A percentile compares a stretch with the other conserved stretches of the same genome.
Conservation (phyloP, 768 basidiomycete genomes). For the Favolaschia claudopus region DNA sequence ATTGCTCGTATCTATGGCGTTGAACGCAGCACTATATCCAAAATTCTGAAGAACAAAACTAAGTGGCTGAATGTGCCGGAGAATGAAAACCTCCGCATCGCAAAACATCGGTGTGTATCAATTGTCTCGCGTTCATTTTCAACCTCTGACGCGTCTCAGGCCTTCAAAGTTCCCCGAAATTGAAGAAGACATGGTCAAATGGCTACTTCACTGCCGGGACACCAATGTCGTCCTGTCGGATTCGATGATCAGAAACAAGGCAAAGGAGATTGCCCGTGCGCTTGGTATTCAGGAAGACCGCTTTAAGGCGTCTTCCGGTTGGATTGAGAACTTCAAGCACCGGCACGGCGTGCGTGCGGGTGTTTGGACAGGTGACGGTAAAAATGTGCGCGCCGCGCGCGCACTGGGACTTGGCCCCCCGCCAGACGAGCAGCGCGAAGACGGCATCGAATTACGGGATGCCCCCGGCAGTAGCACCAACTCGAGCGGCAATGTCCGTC, state of each 20-base stretch:
- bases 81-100: conserved; percentile 62
- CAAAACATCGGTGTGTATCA: conserved; percentile 70
- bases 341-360: conserved; percentile 80
- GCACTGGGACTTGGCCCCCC: conserved; percentile 20
- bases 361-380: conserved; percentile 55
- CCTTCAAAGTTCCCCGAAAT: conserved; percentile 84
- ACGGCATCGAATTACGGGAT: too few species aligned
- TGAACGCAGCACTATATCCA: conserved; percentile 93
- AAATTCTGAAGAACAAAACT: conserved; percentile 86
- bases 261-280: conserved; percentile 66
- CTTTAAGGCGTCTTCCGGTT: conserved; percentile 93
- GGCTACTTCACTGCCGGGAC: conserved; percentile 64
- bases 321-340: conserved; percentile 92
- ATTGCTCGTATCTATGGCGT: conserved; percentile 80
- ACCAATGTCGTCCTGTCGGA: conserved; percentile 65
- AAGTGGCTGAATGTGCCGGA: conserved; percentile 78
- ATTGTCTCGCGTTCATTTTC: not conserved
- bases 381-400: conserved; percentile 37
- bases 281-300: conserved; percentile 69
- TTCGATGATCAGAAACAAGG: conserved; percentile 66
- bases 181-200: conserved; percentile 68
- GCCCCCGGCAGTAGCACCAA: too few species aligned
- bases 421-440: not conserved
- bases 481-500: too few species aligned
- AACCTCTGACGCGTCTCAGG: conserved; percentile 44